Evolutionary conservation across 192 early-diverging fungal species (phyloP).

Genomic region (Coemansia javaensis): DNA sequence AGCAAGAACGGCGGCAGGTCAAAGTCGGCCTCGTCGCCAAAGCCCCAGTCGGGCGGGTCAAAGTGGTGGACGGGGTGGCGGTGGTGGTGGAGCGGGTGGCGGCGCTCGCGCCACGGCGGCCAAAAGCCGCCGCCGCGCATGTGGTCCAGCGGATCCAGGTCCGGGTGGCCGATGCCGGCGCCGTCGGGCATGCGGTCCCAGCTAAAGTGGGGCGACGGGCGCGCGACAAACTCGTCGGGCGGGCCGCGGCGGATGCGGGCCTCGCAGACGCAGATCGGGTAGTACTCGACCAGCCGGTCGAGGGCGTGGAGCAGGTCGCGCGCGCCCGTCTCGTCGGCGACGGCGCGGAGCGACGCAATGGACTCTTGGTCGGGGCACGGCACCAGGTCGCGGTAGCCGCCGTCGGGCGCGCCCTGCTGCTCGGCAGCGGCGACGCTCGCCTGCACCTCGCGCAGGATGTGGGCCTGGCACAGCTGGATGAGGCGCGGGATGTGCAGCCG

Average conservation of each 20-base stretch:
- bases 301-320: constrained; percentile 24
- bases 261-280: constrained; percentile 29
- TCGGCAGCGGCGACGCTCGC: neutral
- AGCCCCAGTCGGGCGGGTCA: no score
- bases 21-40: no score
- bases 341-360: constrained; percentile 9
- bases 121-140: no score
- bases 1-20: neutral
- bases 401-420: no score
- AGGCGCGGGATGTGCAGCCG: constrained; percentile 38
- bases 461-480: constrained; percentile 29
- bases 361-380: constrained; percentile 15
- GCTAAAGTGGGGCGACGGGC: neutral
- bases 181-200: neutral
- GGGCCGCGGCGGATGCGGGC: constrained; percentile 19
- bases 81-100: no score
- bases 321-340: constrained; percentile 32
- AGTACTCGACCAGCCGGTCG: constrained; percentile 21
- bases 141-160: no score
- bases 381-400: constrained; percentile 3
- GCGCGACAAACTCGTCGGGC: constrained; percentile 3
- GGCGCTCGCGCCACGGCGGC: no score
- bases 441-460: constrained; percentile 5
- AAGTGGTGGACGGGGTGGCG: no score
- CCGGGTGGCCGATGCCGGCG: no score